phyloP scores from a whole-genome alignment of 176 grass and related monocot genomes.

The Oropetium thomaeum region DNA sequence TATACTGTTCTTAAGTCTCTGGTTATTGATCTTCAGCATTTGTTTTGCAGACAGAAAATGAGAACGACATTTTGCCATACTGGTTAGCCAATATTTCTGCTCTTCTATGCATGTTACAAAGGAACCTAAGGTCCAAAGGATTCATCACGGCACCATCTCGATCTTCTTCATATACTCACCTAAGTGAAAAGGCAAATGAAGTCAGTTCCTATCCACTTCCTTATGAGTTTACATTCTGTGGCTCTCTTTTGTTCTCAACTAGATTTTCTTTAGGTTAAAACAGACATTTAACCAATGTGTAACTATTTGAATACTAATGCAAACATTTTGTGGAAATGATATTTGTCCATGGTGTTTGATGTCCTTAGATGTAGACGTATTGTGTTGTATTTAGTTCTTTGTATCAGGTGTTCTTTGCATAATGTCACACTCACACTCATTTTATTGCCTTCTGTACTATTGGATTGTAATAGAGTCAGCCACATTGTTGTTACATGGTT shows the following conservation, averaged over 20 bases:
- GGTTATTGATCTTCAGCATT: constrained; percentile 18
- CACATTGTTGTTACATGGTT: neutral
- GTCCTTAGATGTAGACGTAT: neutral
- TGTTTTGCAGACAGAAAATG: constrained; percentile 65
- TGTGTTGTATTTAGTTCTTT: neutral
- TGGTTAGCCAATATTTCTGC: constrained; percentile 84
- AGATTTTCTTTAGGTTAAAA: neutral
- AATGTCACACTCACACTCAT: neutral
- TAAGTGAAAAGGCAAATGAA: constrained; percentile 53
- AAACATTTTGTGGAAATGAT: neutral
- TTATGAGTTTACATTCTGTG: neutral
- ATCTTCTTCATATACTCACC: constrained; percentile 49
- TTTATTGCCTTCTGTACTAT: neutral
- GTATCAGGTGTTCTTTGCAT: neutral
- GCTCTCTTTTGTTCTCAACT: neutral
- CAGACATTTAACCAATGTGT: neutral
- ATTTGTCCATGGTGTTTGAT: neutral
- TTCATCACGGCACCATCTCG: constrained; percentile 39
- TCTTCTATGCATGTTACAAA: constrained; percentile 84
- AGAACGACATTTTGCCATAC: constrained; percentile 77
- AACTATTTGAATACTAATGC: neutral
- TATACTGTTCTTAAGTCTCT: neutral
- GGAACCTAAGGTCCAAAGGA: constrained; percentile 74
- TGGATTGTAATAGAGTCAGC: neutral
- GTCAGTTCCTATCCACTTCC: constrained; percentile 41